Conservation (phyloP, 345 rosid species). For the Corchorus capsularis region DNA sequence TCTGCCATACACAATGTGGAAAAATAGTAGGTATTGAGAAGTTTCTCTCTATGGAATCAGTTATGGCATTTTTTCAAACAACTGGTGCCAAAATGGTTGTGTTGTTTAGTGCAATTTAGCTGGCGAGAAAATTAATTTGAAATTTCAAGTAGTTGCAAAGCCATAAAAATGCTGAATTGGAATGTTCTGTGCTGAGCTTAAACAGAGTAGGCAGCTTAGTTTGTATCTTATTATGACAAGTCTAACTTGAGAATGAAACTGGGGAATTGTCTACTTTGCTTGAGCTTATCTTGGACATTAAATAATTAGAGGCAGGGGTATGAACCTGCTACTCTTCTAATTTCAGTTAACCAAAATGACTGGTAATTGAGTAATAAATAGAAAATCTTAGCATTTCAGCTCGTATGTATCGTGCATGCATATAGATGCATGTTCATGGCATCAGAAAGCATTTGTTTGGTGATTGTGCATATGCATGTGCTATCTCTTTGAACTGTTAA, state of each 20-base stretch:
- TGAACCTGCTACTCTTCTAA: neutral
- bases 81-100: neutral
- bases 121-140: neutral
- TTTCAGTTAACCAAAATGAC: neutral
- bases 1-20: neutral
- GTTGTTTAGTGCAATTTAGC: neutral
- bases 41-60: neutral
- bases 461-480: neutral
- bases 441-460: neutral
- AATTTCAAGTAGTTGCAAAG: neutral
- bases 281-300: neutral
- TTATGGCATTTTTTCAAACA: neutral
- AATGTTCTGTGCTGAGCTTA: neutral
- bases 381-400: neutral
- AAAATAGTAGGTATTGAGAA: neutral
- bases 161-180: neutral
- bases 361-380: neutral
- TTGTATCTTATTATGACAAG: neutral
- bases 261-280: neutral
- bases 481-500: slow-evolving; percentile 2
- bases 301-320: neutral
- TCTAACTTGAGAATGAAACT: neutral
- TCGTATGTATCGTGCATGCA: neutral
- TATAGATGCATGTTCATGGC: neutral
- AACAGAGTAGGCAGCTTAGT: neutral